phyloP scores from a whole-genome alignment of 2,329 filamentous ascomycete genomes.

The Aspergillus sp. region DNA sequence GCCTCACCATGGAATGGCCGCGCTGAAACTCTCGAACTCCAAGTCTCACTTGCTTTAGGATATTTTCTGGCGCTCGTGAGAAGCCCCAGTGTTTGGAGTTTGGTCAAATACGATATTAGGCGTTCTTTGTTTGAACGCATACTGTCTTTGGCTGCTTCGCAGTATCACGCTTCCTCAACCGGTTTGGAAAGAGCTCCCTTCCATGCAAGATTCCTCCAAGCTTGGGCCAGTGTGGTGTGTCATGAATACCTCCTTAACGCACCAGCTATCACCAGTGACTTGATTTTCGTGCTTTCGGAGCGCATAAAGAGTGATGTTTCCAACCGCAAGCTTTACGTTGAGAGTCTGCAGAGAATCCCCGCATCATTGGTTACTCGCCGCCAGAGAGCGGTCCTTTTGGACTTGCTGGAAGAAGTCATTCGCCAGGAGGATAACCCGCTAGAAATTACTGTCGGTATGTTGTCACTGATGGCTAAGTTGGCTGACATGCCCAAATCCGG shows the following conservation, averaged over 20 bases:
- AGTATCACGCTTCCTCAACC: constrained; percentile 18
- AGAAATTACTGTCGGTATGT: constrained; percentile 24
- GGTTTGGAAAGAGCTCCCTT: constrained; percentile 20
- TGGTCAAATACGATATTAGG: constrained; percentile 24
- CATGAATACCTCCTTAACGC: constrained; percentile 34
- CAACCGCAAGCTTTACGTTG: constrained; percentile 24
- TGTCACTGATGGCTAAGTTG: constrained; percentile 35
- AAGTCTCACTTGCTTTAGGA: constrained; percentile 24
- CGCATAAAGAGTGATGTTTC: constrained; percentile 23
- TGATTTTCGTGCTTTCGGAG: constrained; percentile 28
- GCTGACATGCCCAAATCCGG: constrained; percentile 34
- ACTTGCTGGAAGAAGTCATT: constrained; percentile 28
- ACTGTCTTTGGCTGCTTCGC: constrained; percentile 24
- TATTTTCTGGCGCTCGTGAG: constrained; percentile 29
- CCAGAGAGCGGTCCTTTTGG: constrained; percentile 27
- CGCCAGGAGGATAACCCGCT: constrained; percentile 20
- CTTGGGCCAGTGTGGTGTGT: constrained; percentile 33
- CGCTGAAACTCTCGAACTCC: constrained; percentile 26
- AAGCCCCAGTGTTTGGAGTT: constrained; percentile 22
- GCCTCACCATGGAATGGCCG: constrained; percentile 32
- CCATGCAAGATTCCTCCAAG: constrained; percentile 27
- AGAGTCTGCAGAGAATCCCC: constrained; percentile 32
- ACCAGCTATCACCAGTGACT: constrained; percentile 26
- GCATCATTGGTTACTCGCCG: constrained; percentile 31
- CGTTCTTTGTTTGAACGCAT: constrained; percentile 28